phyloP scores from a whole-genome alignment of 2,329 filamentous ascomycete species.

The Cercospora sojina region DNA sequence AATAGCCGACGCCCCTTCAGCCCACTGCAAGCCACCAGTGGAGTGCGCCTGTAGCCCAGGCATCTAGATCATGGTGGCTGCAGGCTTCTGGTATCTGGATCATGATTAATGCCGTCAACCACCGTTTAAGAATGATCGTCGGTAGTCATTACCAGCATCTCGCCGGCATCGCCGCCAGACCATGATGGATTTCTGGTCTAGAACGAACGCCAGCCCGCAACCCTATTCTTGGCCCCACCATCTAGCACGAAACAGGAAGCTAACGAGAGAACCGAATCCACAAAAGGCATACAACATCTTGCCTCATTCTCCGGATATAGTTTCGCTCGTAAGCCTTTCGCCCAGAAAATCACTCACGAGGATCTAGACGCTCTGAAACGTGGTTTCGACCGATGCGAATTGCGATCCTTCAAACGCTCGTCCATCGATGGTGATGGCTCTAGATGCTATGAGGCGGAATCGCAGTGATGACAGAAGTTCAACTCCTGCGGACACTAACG shows the following conservation, averaged over 20 bases:
- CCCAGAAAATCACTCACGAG: neutral
- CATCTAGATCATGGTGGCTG: neutral
- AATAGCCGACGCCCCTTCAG: neutral
- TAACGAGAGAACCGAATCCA: neutral
- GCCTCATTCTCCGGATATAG: neutral
- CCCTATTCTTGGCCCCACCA: neutral
- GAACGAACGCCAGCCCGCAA: neutral
- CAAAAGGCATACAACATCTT: neutral
- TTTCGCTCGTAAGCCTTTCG: neutral
- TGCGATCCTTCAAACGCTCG: neutral
- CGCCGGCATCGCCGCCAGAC: neutral
- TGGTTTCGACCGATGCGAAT: neutral
- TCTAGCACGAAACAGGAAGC: neutral
- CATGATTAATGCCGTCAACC: neutral
- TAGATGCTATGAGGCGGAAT: neutral
- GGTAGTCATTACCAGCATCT: neutral
- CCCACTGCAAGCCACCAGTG: neutral
- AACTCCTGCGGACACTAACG: slow-evolving; percentile 1
- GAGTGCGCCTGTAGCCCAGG: neutral
- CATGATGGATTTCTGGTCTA: neutral
- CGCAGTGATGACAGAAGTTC: neutral
- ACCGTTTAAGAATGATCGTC: neutral
- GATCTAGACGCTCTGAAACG: neutral
- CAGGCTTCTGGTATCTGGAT: neutral
- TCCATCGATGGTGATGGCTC: neutral